Percentiles rank a stretch among this genome's conserved stretches.
These are phyloP conservation scores for Lachancea fermentati DNA, from an alignment of 805 yeast genomes.

Conservation along the genomic window DNA sequence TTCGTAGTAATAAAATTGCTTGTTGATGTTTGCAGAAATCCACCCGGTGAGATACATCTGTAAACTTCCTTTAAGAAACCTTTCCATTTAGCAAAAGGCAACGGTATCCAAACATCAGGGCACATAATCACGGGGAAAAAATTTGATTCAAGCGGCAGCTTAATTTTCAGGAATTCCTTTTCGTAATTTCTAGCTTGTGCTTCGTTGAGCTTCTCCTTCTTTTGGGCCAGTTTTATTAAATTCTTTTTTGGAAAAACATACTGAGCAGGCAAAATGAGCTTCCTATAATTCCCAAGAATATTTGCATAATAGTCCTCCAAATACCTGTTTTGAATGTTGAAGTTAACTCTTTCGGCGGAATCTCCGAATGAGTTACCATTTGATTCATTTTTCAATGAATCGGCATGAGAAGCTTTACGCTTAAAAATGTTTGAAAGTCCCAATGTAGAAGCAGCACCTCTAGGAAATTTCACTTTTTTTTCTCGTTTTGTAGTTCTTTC, in stretches of 20 bases:
- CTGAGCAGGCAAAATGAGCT: constrained; percentile 12
- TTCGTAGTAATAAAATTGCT: constrained; percentile 22
- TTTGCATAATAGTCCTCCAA: constrained; percentile 24
- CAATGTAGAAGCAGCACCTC: constrained; percentile 14
- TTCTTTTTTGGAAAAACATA: constrained; percentile 1
- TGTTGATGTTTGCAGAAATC: constrained; percentile 21
- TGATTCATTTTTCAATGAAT: constrained; percentile 1
- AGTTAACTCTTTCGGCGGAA: constrained; percentile 1
- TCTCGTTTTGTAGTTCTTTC: background rate
- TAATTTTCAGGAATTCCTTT: constrained; percentile 20
- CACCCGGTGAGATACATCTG: constrained; percentile 28
- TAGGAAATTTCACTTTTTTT: constrained; percentile 10
- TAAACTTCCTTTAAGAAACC: constrained; percentile 23
- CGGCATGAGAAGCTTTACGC: constrained; percentile 14
- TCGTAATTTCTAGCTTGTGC: constrained; percentile 15
- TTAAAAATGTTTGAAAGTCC: constrained; percentile 27
- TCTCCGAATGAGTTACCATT: constrained; percentile 2
- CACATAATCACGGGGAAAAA: constrained; percentile 25
- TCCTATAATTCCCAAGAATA: constrained; percentile 22
- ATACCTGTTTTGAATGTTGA: constrained; percentile 20
- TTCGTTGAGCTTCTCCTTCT: constrained; percentile 9
- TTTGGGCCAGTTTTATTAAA: constrained; percentile 2
- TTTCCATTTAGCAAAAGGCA: constrained; percentile 26
- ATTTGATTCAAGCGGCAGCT: constrained; percentile 23
- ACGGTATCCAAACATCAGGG: constrained; percentile 26